A percentile compares a stretch with the other conserved stretches of the same genome.
phyloP scores from a whole-genome alignment of 2,329 filamentous ascomycete species.

The Fusarium sacchari region DNA sequence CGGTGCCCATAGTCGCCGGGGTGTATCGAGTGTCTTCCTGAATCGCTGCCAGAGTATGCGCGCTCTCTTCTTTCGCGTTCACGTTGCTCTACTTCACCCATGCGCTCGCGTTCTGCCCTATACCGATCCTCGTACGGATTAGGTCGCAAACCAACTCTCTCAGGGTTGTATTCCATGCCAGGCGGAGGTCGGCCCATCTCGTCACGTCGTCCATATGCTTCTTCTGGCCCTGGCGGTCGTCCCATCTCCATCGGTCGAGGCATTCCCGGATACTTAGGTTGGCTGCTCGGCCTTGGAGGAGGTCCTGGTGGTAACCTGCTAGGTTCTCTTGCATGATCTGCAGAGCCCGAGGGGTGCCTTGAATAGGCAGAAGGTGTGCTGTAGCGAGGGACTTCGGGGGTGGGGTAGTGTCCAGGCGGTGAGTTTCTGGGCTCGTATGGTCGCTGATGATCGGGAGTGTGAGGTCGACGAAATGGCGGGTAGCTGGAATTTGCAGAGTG shows the following conservation, averaged over 20 bases:
- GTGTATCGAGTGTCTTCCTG: slow-evolving; percentile 54
- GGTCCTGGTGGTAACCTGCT: slow-evolving; percentile 52
- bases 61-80: slow-evolving; percentile 57
- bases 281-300: slow-evolving; percentile 62
- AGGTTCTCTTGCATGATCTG: slow-evolving; percentile 57
- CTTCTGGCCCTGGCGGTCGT: slow-evolving; percentile 52
- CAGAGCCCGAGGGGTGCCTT: slow-evolving; percentile 59
- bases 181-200: slow-evolving; percentile 53
- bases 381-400: slow-evolving; percentile 68
- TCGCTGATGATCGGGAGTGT: slow-evolving; percentile 76
- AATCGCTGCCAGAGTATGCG: slow-evolving; percentile 61
- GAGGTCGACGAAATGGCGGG: slow-evolving; percentile 70
- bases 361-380: slow-evolving; percentile 68
- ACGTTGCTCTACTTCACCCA: slow-evolving; percentile 56
- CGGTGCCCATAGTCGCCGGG: slow-evolving; percentile 53
- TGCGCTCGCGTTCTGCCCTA: slow-evolving; percentile 59
- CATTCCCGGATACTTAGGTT: slow-evolving; percentile 60
- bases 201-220: slow-evolving; percentile 61
- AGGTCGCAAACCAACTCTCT: slow-evolving; percentile 57
- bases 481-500: slow-evolving; percentile 68
- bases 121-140: slow-evolving; percentile 65
- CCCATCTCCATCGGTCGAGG: slow-evolving; percentile 60
- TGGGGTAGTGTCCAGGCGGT: slow-evolving; percentile 62
- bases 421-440: slow-evolving; percentile 63
- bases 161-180: slow-evolving; percentile 63